Percentiles rank a stretch among this genome's conserved stretches.
Evolutionary conservation across 768 basidiomycete genomes (phyloP).

Genomic region (Saitozyma sp.): DNA sequence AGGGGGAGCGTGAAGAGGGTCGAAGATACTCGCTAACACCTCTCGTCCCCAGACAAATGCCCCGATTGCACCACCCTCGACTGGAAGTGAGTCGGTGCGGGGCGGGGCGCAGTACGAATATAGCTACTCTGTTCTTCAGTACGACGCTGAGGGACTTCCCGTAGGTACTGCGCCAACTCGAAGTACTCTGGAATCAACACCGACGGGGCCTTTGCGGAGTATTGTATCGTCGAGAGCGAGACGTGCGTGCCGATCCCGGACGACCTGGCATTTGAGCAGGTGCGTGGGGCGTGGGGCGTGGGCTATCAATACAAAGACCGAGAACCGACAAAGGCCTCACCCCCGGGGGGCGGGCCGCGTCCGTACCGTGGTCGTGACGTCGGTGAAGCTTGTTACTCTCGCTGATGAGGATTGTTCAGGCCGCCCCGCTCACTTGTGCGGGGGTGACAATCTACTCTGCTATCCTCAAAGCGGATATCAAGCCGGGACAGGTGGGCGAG

Average conservation of each 20-base stretch:
- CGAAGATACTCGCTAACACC: too few relatives aligned
- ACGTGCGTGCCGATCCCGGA: slow-evolving; percentile 2
- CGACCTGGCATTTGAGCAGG: slow-evolving; percentile 7
- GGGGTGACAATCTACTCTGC: slow-evolving; percentile 25
- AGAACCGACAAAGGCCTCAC: too few relatives aligned
- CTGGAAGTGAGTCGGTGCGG: not conserved
- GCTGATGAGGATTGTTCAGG: slow-evolving; percentile 10
- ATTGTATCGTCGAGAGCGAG: slow-evolving; percentile 3
- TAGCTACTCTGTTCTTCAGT: not conserved
- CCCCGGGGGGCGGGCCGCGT: too few relatives aligned
- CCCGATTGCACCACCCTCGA: not conserved
- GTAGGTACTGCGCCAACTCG: slow-evolving; percentile 7
- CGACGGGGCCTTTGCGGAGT: slow-evolving; percentile 12
- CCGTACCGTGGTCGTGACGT: too few relatives aligned
- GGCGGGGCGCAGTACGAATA: too few relatives aligned
- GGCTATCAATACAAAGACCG: too few relatives aligned
- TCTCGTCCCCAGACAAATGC: not conserved
- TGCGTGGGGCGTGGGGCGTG: not conserved
- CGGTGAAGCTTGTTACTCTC: not conserved
- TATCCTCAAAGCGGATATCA: slow-evolving; percentile 20
- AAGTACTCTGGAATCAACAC: slow-evolving; percentile 1
- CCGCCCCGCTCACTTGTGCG: slow-evolving; percentile 32
- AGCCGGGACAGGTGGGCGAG: not conserved
- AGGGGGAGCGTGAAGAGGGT: too few relatives aligned
- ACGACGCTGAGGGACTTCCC: too few relatives aligned